A percentile compares a stretch with the other conserved stretches of the same genome.
Conservation (phyloP, 257 asterid species). For the Dorcoceras hygrometricum region DNA sequence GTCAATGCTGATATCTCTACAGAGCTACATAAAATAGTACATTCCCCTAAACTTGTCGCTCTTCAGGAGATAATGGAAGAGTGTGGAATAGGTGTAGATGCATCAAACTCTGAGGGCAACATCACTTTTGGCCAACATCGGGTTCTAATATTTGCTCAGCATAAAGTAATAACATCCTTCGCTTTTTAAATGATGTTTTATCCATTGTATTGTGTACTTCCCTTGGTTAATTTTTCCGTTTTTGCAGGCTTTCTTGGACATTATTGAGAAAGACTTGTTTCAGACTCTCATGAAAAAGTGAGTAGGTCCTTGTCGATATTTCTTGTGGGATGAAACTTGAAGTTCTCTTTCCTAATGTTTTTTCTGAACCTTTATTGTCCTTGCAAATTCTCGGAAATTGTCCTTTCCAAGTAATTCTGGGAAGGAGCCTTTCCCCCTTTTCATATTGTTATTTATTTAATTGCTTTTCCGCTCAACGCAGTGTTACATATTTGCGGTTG, state of each 20-base stretch:
- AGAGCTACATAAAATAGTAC: conserved; percentile 82
- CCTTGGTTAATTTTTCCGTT: conserved; percentile 27
- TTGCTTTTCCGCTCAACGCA: conserved; percentile 34
- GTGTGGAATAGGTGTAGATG: conserved; percentile 95
- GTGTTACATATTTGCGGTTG: conserved; percentile 91
- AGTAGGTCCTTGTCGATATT: conserved; percentile 30
- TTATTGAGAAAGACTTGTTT: conserved; percentile 87
- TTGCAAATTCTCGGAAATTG: no score
- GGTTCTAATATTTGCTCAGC: conserved; percentile 97
- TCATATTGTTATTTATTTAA: conserved; percentile 19
- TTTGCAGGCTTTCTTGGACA: conserved; percentile 88
- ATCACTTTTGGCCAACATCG: conserved; percentile 83
- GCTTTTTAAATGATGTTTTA: conserved; percentile 2
- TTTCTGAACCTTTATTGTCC: background rate
- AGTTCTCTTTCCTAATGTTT: background rate
- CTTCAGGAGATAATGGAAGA: conserved; percentile 98
- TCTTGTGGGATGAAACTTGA: background rate
- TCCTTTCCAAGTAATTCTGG: background rate
- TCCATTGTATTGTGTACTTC: conserved; percentile 11
- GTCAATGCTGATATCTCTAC: conserved; percentile 55
- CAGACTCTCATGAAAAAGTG: conserved; percentile 82
- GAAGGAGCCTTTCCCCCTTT: background rate
- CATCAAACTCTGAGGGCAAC: conserved; percentile 75
- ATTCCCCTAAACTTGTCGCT: conserved; percentile 96
- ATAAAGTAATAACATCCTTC: conserved; percentile 53